Conservation (phyloP, 345 rosid species). For the Ricinus communis region DNA sequence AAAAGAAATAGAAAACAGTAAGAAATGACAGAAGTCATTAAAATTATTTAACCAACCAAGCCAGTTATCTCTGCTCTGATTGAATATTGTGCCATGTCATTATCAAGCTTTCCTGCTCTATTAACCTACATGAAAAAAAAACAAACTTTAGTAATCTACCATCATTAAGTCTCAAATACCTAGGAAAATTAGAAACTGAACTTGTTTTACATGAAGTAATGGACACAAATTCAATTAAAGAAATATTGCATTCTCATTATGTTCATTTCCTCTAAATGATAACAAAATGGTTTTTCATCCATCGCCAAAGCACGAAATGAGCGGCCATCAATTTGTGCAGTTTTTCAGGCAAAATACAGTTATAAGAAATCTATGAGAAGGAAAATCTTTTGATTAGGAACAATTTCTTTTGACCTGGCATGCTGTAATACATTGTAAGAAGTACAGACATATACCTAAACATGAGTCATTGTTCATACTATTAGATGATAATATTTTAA, state of each 20-base stretch:
- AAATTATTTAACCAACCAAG: constrained; percentile 56
- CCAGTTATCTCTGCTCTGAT: constrained; percentile 59
- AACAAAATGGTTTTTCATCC: background rate
- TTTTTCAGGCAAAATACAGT: too few relatives aligned
- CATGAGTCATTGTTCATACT: background rate
- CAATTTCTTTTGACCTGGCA: background rate
- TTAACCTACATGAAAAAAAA: constrained; percentile 48
- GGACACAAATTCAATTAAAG: background rate
- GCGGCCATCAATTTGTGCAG: background rate
- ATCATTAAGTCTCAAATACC: background rate
- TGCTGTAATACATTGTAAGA: background rate
- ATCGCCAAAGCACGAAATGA: background rate
- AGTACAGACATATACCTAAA: background rate
- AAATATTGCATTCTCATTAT: background rate
- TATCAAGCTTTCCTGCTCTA: constrained; percentile 67
- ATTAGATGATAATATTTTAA: background rate
- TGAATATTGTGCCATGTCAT: constrained; percentile 74
- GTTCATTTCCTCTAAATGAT: background rate
- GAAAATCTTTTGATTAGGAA: background rate
- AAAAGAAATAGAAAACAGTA: background rate
- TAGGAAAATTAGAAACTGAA: background rate
- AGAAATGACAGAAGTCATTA: constrained; percentile 8
- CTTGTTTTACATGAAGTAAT: background rate
- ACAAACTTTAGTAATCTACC: constrained; percentile 1
- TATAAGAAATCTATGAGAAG: too few relatives aligned